phyloP scores from a whole-genome alignment of 306 rosid genomes.

The Senna tora region DNA sequence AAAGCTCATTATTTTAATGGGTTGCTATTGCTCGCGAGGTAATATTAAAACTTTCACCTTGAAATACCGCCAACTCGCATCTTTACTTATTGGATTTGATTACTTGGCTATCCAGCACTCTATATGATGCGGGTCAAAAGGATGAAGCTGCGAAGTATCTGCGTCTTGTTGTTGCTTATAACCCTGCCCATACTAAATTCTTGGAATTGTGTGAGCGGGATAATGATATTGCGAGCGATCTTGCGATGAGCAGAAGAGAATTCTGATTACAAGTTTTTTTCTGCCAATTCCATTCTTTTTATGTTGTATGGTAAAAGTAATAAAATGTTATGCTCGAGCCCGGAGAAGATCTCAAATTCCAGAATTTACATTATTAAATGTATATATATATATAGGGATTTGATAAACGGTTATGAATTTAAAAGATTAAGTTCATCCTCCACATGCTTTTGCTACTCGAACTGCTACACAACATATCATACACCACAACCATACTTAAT shows the following conservation, averaged over 20 bases:
- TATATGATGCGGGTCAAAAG: conserved; percentile 67
- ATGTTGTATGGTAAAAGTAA: conserved; percentile 20
- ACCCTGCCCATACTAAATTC: conserved; percentile 62
- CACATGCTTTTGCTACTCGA: too few relatives aligned
- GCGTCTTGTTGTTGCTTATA: conserved; percentile 73
- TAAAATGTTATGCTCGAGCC: background rate
- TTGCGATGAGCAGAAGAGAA: conserved; percentile 73
- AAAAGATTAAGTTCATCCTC: too few relatives aligned
- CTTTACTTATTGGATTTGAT: conserved; percentile 31
- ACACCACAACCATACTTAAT: too few relatives aligned
- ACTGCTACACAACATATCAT: too few relatives aligned
- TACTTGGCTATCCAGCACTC: conserved; percentile 58
- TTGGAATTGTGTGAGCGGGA: conserved; percentile 70
- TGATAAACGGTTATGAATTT: too few relatives aligned
- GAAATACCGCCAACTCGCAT: background rate
- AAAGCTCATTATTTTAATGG: conserved; percentile 84
- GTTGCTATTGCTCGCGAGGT: conserved; percentile 81
- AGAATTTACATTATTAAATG: too few relatives aligned
- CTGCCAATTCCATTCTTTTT: conserved; percentile 13
- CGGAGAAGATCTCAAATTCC: too few relatives aligned
- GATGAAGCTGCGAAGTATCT: conserved; percentile 78
- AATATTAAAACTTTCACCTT: conserved; percentile 10
- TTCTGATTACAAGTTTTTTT: conserved; percentile 46
- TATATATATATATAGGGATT: too few relatives aligned
- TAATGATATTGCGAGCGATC: conserved; percentile 59